A percentile compares a stretch with the other conserved stretches of the same genome.
Evolutionary conservation across 75 land plant species (phyloP).

Genomic region (Pinus taeda): DNA sequence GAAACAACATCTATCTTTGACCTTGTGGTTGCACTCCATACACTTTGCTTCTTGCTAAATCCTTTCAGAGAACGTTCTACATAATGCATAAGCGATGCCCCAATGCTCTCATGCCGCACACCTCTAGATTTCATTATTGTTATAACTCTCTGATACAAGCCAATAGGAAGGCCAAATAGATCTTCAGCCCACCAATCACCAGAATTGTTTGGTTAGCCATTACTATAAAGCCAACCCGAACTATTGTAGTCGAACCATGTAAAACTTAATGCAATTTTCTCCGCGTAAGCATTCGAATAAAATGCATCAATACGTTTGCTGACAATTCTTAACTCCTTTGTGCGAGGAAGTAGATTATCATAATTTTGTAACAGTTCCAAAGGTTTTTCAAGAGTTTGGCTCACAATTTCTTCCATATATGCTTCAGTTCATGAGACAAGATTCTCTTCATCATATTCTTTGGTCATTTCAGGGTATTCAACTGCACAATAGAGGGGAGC

Average conservation of each 20-base stretch:
- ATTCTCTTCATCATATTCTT: conserved; percentile 66
- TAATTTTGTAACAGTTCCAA: conserved; percentile 61
- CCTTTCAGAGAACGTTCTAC: conserved; percentile 30
- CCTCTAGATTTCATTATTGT: conserved; percentile 51
- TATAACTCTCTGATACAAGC: conserved; percentile 55
- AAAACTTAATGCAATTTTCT: conserved; percentile 58
- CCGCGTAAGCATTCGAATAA: neutral
- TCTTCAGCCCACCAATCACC: conserved; percentile 91
- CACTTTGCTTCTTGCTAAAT: conserved; percentile 46
- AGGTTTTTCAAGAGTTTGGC: conserved; percentile 67
- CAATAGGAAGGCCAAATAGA: conserved; percentile 41
- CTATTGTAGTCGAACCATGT: conserved; percentile 81
- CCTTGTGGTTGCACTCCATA: conserved; percentile 43
- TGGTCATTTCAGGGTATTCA: conserved; percentile 73
- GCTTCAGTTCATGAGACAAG: conserved; percentile 48
- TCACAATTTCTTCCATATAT: conserved; percentile 52
- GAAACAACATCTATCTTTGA: conserved; percentile 20
- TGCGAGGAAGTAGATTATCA: conserved; percentile 21
- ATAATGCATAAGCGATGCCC: conserved; percentile 66
- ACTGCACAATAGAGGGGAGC: conserved; percentile 54
- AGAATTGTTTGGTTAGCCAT: conserved; percentile 45
- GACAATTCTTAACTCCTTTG: conserved; percentile 54
- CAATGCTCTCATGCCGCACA: conserved; percentile 47
- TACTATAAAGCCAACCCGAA: conserved; percentile 88
- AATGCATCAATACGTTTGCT: conserved; percentile 48